Base-by-base conservation (phyloP, 1,284 basidiomycete species). In the Ceratobasidium sp. region DNA sequence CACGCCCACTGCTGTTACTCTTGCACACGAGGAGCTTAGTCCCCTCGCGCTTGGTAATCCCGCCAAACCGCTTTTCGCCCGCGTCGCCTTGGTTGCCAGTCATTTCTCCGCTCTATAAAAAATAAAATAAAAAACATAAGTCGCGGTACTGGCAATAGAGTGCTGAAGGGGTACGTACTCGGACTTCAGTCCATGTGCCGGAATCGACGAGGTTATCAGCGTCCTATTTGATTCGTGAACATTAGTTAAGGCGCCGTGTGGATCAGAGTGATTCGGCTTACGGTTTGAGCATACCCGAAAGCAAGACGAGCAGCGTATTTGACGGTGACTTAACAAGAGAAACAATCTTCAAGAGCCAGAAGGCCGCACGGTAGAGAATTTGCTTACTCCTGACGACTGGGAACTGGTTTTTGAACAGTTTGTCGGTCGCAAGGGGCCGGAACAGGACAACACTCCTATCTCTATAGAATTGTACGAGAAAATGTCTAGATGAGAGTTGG, bases 21-120 rank as follows among this genome's bases (percentile, higher is more conserved):
- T 71, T 71, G 69, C 69, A 71, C 17, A 71, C 69, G 23, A 71
- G 69, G 7, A 71, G 56, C 56, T 48, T 71, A 13, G 56, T 71
- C 9, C 54, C 69, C 17, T 56, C 54, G 1, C 54, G 52, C 28
- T 71, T 40, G 69, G 23, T 69, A 15, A 59, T 28, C 4, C 54
- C 56, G 13, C 69, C 69, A 7, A 71, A 71, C 2, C 69, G 69
- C 42, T 59, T 61, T 12, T 46, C 42, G 38, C 46, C 59, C 0
- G 59, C 26, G 26, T 61, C 57, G 4, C 70, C 71, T 7, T 44
- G 42, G 38, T 65, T 50, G 28, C 59, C 52, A 20, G 42, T 74
- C 17, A 61, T 71, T 0, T 71, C 69, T 10, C 69, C 57, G 26
- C 69, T 61, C 57, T 71, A 28, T 67, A 15, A 50, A 38, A 12